A percentile compares a stretch with the other conserved stretches of the same genome.
Conservation (phyloP, 192 early-diverging fungal species). For the Umbelopsis isabellina region DNA sequence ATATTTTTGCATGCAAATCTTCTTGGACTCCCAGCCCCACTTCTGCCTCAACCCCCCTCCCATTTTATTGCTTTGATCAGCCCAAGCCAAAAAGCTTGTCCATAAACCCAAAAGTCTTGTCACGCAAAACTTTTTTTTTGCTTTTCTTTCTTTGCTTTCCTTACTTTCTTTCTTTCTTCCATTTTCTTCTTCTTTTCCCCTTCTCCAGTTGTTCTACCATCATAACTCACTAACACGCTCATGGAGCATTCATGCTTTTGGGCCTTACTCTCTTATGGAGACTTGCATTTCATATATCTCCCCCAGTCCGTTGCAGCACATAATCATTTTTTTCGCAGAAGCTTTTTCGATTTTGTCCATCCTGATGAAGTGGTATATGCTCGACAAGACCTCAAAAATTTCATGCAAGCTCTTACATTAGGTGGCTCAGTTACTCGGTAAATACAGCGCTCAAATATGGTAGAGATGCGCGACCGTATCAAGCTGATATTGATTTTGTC, state of each 20-base stretch:
- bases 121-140: neutral
- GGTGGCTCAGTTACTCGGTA: conserved; percentile 34
- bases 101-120: neutral
- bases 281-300: conserved; percentile 26
- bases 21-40: neutral
- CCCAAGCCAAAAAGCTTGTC: no score
- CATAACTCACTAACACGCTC: neutral
- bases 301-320: conserved; percentile 8
- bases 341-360: conserved; percentile 32
- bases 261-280: conserved; percentile 21
- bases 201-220: conserved; percentile 3
- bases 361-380: conserved; percentile 35
- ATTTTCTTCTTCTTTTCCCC: conserved; percentile 2
- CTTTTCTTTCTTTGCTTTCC: conserved; percentile 8
- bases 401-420: conserved; percentile 15
- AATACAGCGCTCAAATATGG: neutral
- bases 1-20: neutral
- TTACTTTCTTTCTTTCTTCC: neutral
- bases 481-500: no score
- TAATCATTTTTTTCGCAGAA: conserved; percentile 18
- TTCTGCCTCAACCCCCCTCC: conserved; percentile 8
- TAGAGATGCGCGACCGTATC: no score
- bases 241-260: conserved; percentile 30
- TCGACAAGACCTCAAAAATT: conserved; percentile 24
- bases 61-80: neutral